These are phyloP conservation scores for Bullera alba DNA, from an alignment of 768 basidiomycete species.

Conservation along the genomic window DNA sequence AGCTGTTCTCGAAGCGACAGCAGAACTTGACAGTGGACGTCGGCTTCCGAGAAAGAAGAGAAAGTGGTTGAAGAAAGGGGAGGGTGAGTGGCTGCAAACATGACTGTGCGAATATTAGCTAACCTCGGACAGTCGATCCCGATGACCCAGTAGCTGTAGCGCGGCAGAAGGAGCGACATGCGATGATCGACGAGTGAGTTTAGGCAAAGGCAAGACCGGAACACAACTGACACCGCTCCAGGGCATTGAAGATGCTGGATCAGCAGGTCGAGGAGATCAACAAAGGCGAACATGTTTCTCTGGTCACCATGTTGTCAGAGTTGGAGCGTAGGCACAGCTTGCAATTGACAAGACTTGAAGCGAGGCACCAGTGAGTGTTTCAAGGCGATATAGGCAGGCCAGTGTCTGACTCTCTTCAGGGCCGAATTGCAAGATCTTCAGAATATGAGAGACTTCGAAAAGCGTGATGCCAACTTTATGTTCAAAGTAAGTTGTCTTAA, in stretches of 20 bases:
- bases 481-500: slow-evolving; percentile 16
- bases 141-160: slow-evolving; percentile 33
- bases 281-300: slow-evolving; percentile 13
- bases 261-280: slow-evolving; percentile 19
- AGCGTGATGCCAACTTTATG: neutral
- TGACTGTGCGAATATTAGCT: too few species aligned
- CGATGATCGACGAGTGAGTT: slow-evolving; percentile 35
- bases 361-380: slow-evolving; percentile 9
- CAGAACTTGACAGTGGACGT: too few species aligned
- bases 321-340: slow-evolving; percentile 15
- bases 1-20: neutral
- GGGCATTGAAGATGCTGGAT: slow-evolving; percentile 25
- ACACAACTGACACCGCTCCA: slow-evolving; percentile 1
- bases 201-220: neutral
- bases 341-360: slow-evolving; percentile 10
- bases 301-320: slow-evolving; percentile 20
- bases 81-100: slow-evolving; percentile 4
- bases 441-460: slow-evolving; percentile 12
- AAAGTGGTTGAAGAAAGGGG: slow-evolving; percentile 14
- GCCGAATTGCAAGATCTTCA: slow-evolving; percentile 11
- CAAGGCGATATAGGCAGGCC: neutral
- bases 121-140: slow-evolving; percentile 24
- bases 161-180: slow-evolving; percentile 22
- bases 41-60: slow-evolving; percentile 9
- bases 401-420: slow-evolving; percentile 3